Base-by-base conservation (phyloP, 441 rosid species). In the Croton laevigatus region DNA sequence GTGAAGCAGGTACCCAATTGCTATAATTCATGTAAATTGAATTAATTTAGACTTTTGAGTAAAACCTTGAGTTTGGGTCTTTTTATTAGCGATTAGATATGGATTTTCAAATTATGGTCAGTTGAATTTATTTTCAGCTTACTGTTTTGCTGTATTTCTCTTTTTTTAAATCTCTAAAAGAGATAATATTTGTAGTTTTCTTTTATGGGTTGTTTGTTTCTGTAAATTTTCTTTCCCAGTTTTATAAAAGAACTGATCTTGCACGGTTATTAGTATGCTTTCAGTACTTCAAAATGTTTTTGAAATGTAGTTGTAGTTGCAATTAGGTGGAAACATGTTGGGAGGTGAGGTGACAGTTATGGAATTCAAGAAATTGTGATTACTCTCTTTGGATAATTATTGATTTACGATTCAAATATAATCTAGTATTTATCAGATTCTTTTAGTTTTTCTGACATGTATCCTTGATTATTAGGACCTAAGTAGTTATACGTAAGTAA, bases 1-100 rank as follows among this genome's bases (percentile, higher is more conserved):
- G 79, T 92, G 68, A 95, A 95, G 81, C 99, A 94, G 97, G 99
- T 94, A 9, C 22, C 34, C 23, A n/a, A 2, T 66, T 17, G 16
- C 55, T 12, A 12, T 27, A 40, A 3, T 48, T 14, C 16, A 34
- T 65, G n/a, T 8, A 49, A n/a, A 40, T 40, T 40, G 6, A 9
- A 40, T 40, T 40, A 9, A 40, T 40, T 65, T 48, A 48, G 38
- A 23, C 44, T 32, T 3, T 6, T 65, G n/a, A n/a, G 5, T 3
- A 37, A 76, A 58, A 40, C 3, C 51, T 20, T n/a, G 14, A 4
- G 8, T 69, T n/a, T 34, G 16, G 17, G 13, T 2, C 14, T 40
- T 66, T 38, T 40, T 36, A 1, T 20, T 62, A 17, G 45, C 45
- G 12, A 55, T 27, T 8, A 61, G 49, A 4, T 11, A 27, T 14